phyloP scores from a whole-genome alignment of 2,329 filamentous ascomycete genomes.

The Sclerotinia minor region DNA sequence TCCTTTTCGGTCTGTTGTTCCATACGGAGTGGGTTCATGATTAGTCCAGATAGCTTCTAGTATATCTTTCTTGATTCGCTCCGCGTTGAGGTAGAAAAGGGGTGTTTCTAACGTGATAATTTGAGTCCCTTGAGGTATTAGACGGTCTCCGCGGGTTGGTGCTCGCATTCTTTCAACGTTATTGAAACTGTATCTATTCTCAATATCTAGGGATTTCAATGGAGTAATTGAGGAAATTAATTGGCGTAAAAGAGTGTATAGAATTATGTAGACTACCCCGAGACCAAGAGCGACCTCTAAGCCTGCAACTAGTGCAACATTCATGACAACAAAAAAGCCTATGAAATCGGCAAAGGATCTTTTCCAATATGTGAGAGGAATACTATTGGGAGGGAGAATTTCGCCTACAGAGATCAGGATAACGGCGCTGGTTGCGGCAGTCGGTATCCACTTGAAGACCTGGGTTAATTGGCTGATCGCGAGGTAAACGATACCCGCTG shows the following conservation, averaged over 20 bases:
- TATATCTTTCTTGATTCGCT: slow-evolving; percentile 13
- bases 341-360: slow-evolving; percentile 65
- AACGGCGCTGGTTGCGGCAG: slow-evolving; percentile 63
- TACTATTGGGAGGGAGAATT: not conserved
- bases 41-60: slow-evolving; percentile 8
- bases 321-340: slow-evolving; percentile 41
- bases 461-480: slow-evolving; percentile 62
- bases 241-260: slow-evolving; percentile 14
- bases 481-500: slow-evolving; percentile 60
- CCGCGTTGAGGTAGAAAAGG: slow-evolving; percentile 10
- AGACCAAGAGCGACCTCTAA: slow-evolving; percentile 6
- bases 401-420: slow-evolving; percentile 44
- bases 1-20: not conserved
- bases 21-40: slow-evolving; percentile 1
- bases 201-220: not conserved
- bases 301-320: not conserved
- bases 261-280: slow-evolving; percentile 1
- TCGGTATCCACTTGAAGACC: slow-evolving; percentile 67
- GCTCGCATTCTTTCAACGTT: not conserved
- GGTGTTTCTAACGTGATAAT: slow-evolving; percentile 12
- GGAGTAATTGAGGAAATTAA: slow-evolving; percentile 5
- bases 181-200: slow-evolving; percentile 2
- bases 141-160: not conserved
- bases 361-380: slow-evolving; percentile 35
- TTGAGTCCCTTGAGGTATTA: slow-evolving; percentile 6